A percentile compares a stretch with the other conserved stretches of the same genome.
Evolutionary conservation across 345 rosid genomes (phyloP).

Genomic region (Arabis hirsuta): DNA sequence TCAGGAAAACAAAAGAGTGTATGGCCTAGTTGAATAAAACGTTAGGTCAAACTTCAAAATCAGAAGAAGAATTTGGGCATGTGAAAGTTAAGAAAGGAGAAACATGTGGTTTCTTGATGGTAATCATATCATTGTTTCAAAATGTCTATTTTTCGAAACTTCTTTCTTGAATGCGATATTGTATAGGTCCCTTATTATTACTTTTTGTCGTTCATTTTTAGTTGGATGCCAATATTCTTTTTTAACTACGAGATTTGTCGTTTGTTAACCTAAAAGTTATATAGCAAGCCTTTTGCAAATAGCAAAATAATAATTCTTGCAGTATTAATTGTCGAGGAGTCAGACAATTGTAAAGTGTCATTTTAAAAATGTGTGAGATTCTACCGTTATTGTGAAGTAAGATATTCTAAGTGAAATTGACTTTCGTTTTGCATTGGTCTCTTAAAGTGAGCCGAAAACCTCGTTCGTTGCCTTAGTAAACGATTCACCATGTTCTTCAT

Average conservation of each 20-base stretch:
- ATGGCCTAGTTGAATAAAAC: slow-evolving; percentile 2
- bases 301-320: not conserved
- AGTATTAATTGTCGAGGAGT: not conserved
- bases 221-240: slow-evolving; percentile 9
- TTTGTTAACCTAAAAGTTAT: slow-evolving; percentile 1
- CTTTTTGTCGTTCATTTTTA: not conserved
- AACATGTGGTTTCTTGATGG: slow-evolving; percentile 28
- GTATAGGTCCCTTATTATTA: slow-evolving; percentile 1
- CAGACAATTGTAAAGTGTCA: slow-evolving; percentile 30
- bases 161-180: slow-evolving; percentile 27
- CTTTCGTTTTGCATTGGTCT: slow-evolving; percentile 28
- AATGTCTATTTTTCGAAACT: slow-evolving; percentile 25
- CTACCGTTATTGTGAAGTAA: slow-evolving; percentile 17
- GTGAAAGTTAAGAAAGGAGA: slow-evolving; percentile 16
- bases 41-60: slow-evolving; percentile 26
- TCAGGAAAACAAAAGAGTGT: not conserved
- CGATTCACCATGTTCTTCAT: slow-evolving; percentile 40
- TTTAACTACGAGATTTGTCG: not conserved
- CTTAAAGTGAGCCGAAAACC: slow-evolving; percentile 22
- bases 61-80: slow-evolving; percentile 8
- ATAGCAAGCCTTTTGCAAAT: slow-evolving; percentile 1
- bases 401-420: slow-evolving; percentile 22
- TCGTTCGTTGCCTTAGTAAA: slow-evolving; percentile 41
- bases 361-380: slow-evolving; percentile 14
- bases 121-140: slow-evolving; percentile 17